phyloP scores from a whole-genome alignment of 805 yeast genomes.

The Komagataella populi region DNA sequence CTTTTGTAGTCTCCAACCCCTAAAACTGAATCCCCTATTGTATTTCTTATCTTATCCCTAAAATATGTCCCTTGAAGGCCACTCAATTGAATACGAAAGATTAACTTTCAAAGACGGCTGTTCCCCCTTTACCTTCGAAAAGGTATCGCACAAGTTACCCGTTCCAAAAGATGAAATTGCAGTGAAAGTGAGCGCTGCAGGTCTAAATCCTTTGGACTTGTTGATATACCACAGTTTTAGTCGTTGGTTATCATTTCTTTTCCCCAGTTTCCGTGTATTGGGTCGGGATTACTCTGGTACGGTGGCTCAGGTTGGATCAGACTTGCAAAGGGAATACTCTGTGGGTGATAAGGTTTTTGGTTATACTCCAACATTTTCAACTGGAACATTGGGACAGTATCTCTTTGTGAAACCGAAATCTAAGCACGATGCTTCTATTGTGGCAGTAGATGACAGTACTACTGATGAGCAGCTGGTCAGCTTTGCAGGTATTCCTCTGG shows the following conservation, averaged over 20 bases:
- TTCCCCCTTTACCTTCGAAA: background rate
- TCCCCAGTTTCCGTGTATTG: background rate
- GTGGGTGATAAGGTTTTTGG: slow-evolving; percentile 13
- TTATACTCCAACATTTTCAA: background rate
- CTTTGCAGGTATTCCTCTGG: slow-evolving; percentile 58
- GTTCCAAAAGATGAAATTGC: background rate
- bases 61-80: background rate
- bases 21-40: too few relatives aligned
- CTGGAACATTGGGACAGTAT: slow-evolving; percentile 36
- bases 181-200: background rate
- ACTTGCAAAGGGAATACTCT: slow-evolving; percentile 3
- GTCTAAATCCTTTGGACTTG: background rate
- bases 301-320: slow-evolving; percentile 9
- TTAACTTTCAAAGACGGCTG: background rate
- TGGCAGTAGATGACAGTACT: background rate
- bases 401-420: slow-evolving; percentile 22
- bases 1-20: too few relatives aligned
- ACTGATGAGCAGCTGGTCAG: slow-evolving; percentile 17
- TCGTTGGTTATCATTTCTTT: background rate
- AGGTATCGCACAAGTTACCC: background rate
- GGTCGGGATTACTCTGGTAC: slow-evolving; percentile 14
- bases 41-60: background rate
- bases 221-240: background rate
- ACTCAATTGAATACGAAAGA: background rate
- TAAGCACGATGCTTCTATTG: slow-evolving; percentile 16